phyloP scores from a whole-genome alignment of 2,329 filamentous ascomycete genomes.

The Colletotrichum orbiculare region DNA sequence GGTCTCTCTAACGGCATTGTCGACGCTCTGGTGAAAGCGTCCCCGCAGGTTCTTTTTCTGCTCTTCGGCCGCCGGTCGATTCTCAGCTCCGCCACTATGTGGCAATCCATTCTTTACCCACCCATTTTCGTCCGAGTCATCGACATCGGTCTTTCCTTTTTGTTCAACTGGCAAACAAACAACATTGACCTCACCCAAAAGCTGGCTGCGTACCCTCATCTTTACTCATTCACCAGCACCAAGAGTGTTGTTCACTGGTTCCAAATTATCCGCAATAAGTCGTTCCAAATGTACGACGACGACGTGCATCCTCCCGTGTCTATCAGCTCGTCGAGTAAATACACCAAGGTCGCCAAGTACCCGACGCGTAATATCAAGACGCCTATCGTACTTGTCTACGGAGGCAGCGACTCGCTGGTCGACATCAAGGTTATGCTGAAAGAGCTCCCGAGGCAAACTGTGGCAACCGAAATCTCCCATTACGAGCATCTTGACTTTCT shows the following conservation, averaged over 20 bases:
- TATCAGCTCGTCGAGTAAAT: conserved; percentile 78
- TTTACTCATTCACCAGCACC: conserved; percentile 96
- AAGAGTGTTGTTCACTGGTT: conserved; percentile 99
- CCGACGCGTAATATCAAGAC: conserved; percentile 98
- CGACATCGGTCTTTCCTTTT: conserved; percentile 81
- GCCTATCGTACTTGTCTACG: conserved; percentile 92
- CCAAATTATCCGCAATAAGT: conserved; percentile 96
- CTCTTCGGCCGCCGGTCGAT: conserved; percentile 93
- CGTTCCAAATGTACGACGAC: conserved; percentile 99
- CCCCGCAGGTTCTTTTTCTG: conserved; percentile 90
- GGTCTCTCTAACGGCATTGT: conserved; percentile 91
- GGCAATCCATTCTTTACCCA: conserved; percentile 95
- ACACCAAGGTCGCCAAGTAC: conserved; percentile 96
- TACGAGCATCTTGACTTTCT: conserved; percentile 98
- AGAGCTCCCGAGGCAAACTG: conserved; percentile 85
- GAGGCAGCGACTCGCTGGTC: conserved; percentile 91
- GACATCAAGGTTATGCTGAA: conserved; percentile 93
- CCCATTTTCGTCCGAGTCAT: conserved; percentile 92
- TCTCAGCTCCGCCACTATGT: conserved; percentile 93
- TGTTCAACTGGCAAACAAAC: conserved; percentile 88
- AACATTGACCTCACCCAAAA: conserved; percentile 93
- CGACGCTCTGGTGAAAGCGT: conserved; percentile 92
- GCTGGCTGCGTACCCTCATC: conserved; percentile 91
- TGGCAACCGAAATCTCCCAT: conserved; percentile 87
- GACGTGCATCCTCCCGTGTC: conserved; percentile 84